Evolutionary conservation across 2,329 filamentous ascomycete species (phyloP).

Genomic region (Aspergillus niger): DNA sequence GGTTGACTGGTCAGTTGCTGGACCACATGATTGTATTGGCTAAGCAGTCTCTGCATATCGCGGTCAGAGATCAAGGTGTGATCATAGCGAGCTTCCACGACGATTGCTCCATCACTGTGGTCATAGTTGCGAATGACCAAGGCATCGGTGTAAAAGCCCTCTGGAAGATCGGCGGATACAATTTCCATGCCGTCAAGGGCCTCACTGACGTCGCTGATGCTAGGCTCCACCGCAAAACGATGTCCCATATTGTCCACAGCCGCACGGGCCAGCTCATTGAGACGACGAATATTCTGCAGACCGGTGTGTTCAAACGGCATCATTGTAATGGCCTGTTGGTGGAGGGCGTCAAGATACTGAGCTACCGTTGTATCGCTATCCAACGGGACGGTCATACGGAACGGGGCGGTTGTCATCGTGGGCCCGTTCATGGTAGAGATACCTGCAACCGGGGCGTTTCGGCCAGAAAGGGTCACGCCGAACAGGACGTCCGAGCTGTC

Average conservation of each 20-base stretch:
- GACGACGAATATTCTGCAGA: neutral
- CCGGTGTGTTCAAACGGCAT: neutral
- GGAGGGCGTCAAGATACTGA: neutral
- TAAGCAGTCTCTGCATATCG: neutral
- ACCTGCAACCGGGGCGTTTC: constrained; percentile 41
- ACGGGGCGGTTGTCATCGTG: constrained; percentile 21
- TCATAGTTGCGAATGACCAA: neutral
- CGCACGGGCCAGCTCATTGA: neutral
- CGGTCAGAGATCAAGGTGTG: neutral
- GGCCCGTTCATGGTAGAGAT: constrained; percentile 42
- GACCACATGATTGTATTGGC: neutral
- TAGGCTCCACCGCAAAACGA: neutral
- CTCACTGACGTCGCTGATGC: neutral
- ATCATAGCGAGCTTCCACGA: neutral
- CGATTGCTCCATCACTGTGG: neutral
- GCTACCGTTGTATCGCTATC: neutral
- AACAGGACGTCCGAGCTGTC: constrained; percentile 45
- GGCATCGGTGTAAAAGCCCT: neutral
- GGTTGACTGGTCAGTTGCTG: neutral
- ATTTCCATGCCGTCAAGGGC: neutral
- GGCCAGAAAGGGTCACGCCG: constrained; percentile 48
- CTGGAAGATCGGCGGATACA: neutral
- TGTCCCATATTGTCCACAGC: neutral
- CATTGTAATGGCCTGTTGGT: neutral
- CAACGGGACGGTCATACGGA: constrained; percentile 12